A percentile compares a stretch with the other conserved stretches of the same genome.
phyloP scores from a whole-genome alignment of 768 basidiomycete genomes.

The Leccinum longicurvipes region DNA sequence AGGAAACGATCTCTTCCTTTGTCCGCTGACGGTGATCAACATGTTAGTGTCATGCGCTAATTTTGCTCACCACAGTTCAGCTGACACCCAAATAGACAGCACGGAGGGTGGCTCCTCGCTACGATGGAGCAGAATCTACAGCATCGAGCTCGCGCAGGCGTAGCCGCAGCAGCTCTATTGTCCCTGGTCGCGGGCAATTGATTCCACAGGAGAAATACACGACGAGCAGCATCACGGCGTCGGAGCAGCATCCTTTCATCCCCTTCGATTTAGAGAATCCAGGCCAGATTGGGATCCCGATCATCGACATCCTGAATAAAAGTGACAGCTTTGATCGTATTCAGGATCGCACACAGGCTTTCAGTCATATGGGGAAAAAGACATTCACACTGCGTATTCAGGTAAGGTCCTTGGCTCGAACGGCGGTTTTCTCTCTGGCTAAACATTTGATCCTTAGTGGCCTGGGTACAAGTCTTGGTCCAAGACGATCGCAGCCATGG shows the following conservation, averaged over 20 bases:
- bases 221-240: constrained; percentile 8
- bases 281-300: constrained; percentile 54
- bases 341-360: constrained; percentile 51
- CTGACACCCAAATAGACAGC: constrained; percentile 19
- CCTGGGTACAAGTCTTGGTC: constrained; percentile 74
- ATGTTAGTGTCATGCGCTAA: constrained; percentile 11
- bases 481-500: constrained; percentile 72
- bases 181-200: constrained; percentile 16
- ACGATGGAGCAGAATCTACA: constrained; percentile 3
- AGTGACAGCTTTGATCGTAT: constrained; percentile 50
- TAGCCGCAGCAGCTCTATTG: background rate
- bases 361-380: constrained; percentile 61
- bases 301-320: constrained; percentile 55
- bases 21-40: constrained; percentile 6
- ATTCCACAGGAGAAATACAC: constrained; percentile 26
- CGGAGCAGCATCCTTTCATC: constrained; percentile 48
- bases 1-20: constrained; percentile 12
- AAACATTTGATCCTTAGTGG: constrained; percentile 47
- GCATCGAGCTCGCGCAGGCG: constrained; percentile 1
- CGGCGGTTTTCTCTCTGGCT: background rate
- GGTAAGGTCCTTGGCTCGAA: constrained; percentile 37
- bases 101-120: constrained; percentile 20
- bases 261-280: constrained; percentile 56
- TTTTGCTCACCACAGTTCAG: constrained; percentile 5
- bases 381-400: constrained; percentile 74